phyloP scores from a whole-genome alignment of 2,329 filamentous ascomycete species.

The Aspergillus eucalypticola region DNA sequence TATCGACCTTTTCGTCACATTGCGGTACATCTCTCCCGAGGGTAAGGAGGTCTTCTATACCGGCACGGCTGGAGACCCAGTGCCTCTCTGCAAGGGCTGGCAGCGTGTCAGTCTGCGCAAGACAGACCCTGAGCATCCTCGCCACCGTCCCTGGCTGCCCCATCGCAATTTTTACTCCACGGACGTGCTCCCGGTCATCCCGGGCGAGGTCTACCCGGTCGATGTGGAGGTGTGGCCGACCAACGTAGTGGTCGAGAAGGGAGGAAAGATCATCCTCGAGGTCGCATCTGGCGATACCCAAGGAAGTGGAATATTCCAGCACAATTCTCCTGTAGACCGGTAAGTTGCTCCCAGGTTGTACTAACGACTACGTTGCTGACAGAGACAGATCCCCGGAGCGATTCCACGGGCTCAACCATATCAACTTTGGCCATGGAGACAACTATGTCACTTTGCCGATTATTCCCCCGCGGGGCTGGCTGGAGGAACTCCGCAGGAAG shows the following conservation, averaged over 20 bases:
- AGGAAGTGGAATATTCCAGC: conserved; percentile 52
- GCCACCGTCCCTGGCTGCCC: conserved; percentile 50
- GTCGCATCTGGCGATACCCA: conserved; percentile 52
- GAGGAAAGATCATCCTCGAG: conserved; percentile 33
- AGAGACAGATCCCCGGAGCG: conserved; percentile 42
- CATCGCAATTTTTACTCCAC: conserved; percentile 54
- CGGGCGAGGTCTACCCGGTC: conserved; percentile 53
- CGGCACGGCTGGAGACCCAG: conserved; percentile 57
- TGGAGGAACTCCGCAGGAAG: neutral
- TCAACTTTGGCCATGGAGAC: conserved; percentile 49
- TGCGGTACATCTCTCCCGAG: conserved; percentile 52
- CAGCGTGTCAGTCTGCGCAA: conserved; percentile 55
- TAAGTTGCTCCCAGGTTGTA: conserved; percentile 13
- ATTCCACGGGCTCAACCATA: conserved; percentile 50
- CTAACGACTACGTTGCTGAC: neutral
- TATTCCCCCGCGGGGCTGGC: conserved; percentile 36
- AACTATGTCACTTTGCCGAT: conserved; percentile 54
- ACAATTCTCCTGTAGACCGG: conserved; percentile 44
- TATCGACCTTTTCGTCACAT: conserved; percentile 58
- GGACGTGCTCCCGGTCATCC: conserved; percentile 50
- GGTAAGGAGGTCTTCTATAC: conserved; percentile 58
- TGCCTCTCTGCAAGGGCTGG: conserved; percentile 58
- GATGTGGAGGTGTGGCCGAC: conserved; percentile 49
- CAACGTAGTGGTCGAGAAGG: conserved; percentile 38
- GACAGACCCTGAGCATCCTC: conserved; percentile 45